phyloP scores from a whole-genome alignment of 139 green algal species.

The Zygnema cylindricum region DNA sequence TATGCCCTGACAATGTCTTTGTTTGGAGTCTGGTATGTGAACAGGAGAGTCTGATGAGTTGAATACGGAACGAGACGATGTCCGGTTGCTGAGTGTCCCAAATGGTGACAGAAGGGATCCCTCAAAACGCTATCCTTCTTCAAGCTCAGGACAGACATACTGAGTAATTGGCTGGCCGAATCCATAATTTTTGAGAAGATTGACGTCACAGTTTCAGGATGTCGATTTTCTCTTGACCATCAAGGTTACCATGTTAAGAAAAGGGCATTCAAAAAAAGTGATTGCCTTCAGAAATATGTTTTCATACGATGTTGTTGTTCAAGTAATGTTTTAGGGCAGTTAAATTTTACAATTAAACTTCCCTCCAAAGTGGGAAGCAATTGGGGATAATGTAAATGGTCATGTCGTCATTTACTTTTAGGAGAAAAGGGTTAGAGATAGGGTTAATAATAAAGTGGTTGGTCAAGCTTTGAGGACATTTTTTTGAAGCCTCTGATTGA shows the following conservation, averaged over 20 bases:
- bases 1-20: neutral
- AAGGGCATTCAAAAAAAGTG: neutral
- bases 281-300: neutral
- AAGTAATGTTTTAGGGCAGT: neutral
- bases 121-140: neutral
- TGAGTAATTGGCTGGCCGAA: neutral
- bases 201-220: neutral
- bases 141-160: neutral
- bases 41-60: neutral
- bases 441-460: neutral
- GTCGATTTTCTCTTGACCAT: too few species aligned
- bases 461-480: neutral
- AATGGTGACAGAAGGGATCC: neutral
- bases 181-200: neutral
- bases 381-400: neutral
- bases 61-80: neutral
- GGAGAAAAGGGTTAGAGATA: neutral
- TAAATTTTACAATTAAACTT: neutral
- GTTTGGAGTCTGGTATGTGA: neutral
- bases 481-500: neutral
- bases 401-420: too few species aligned
- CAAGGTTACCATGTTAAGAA: too few species aligned
- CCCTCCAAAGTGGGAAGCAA: neutral
- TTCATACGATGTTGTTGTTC: neutral
- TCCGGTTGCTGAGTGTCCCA: neutral